phyloP scores from a whole-genome alignment of 331 rosid species.

The Erythrophleum ivorense region DNA sequence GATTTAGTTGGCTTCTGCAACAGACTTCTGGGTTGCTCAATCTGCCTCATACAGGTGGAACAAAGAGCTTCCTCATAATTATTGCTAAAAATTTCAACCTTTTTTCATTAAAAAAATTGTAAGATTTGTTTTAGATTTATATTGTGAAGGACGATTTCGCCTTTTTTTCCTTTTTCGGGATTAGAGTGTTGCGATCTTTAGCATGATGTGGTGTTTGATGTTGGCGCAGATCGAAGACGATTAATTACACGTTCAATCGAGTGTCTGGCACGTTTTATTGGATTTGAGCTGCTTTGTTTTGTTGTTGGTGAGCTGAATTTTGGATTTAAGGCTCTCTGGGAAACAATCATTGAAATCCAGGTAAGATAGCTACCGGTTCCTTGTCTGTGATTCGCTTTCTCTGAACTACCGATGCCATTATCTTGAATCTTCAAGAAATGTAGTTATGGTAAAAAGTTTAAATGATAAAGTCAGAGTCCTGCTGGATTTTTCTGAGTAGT shows the following conservation, averaged over 20 bases:
- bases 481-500: constrained; percentile 36
- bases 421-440: constrained; percentile 41
- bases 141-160: background rate
- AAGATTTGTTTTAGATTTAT: background rate
- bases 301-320: constrained; percentile 26
- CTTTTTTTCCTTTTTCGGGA: background rate
- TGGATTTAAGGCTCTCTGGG: constrained; percentile 28
- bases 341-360: background rate
- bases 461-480: constrained; percentile 11
- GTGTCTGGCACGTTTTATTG: background rate
- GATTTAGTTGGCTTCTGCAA: constrained; percentile 23
- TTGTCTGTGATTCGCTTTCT: background rate
- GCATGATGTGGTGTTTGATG: constrained; percentile 16
- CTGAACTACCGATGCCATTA: constrained; percentile 3
- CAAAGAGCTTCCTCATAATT: constrained; percentile 1
- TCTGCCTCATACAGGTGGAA: constrained; percentile 29
- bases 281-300: constrained; percentile 39
- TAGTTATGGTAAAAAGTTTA: constrained; percentile 16
- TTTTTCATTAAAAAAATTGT: background rate
- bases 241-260: background rate
- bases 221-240: constrained; percentile 43
- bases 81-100: background rate
- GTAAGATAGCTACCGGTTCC: background rate
- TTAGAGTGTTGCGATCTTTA: constrained; percentile 19
- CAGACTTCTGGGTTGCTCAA: constrained; percentile 24